A percentile compares a stretch with the other conserved stretches of the same genome.
Evolutionary conservation across 495 filamentous ascomycete genomes (phyloP).

Genomic region (Cladorrhinum samala): DNA sequence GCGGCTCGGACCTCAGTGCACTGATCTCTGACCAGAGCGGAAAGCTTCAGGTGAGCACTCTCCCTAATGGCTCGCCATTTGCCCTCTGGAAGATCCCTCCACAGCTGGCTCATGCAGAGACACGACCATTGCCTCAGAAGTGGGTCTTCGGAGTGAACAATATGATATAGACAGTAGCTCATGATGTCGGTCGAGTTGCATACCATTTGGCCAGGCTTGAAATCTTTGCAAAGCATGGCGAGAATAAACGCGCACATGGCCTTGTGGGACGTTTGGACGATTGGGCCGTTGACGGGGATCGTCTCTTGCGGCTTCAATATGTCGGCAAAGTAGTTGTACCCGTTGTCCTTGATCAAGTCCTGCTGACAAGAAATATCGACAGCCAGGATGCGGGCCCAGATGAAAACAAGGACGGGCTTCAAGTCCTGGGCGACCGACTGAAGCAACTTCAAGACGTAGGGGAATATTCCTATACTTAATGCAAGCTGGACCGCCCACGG

Average conservation of each 20-base stretch:
- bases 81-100: conserved; percentile 82
- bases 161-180: conserved; percentile 70
- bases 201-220: conserved; percentile 81
- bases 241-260: conserved; percentile 99
- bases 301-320: conserved; percentile 78
- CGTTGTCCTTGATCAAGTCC: conserved; percentile 91
- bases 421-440: conserved; percentile 92
- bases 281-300: conserved; percentile 76
- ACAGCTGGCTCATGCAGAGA: conserved; percentile 91
- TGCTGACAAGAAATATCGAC: conserved; percentile 89
- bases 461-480: conserved; percentile 96
- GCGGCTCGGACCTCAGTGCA: conserved; percentile 94
- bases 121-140: conserved; percentile 93
- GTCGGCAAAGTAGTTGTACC: conserved; percentile 90
- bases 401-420: conserved; percentile 99
- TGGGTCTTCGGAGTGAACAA: conserved; percentile 79
- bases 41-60: conserved; percentile 70
- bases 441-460: conserved; percentile 91
- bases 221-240: conserved; percentile 92
- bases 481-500: conserved; percentile 97
- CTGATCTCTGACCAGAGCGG: conserved; percentile 73
- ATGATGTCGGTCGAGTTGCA: conserved; percentile 82
- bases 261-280: conserved; percentile 84
- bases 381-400: conserved; percentile 94
- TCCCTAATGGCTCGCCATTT: conserved; percentile 90